Conservation (phyloP, 139 green algal genomes). For the Tetradesmus lagerheimii region DNA sequence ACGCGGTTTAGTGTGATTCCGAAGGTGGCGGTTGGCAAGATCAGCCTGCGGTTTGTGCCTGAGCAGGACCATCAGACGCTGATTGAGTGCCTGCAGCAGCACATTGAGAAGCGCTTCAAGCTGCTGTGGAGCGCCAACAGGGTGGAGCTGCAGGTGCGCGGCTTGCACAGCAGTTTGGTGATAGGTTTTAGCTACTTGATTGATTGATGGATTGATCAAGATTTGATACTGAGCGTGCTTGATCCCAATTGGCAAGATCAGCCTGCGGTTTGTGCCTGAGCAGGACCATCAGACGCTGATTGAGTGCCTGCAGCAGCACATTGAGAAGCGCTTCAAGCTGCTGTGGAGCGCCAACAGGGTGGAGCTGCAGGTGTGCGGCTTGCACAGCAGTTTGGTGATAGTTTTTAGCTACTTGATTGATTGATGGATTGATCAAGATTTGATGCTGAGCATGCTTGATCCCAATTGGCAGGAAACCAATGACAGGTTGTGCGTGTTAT, state of each 20-base stretch:
- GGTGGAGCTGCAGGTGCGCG: constrained; percentile 66
- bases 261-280: constrained; percentile 75
- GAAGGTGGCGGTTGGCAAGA: constrained; percentile 56
- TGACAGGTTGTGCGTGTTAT: no score
- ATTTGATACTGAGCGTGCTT: no score
- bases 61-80: constrained; percentile 75
- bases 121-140: constrained; percentile 87
- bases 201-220: no score
- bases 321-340: constrained; percentile 85
- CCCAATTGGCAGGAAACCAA: no score
- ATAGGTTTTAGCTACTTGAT: no score
- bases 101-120: constrained; percentile 88
- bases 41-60: constrained; percentile 74
- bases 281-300: constrained; percentile 78
- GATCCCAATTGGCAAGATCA: constrained; percentile 39
- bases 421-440: no score
- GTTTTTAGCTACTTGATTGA: no score
- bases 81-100: constrained; percentile 66
- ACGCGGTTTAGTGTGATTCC: constrained; percentile 96
- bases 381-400: no score
- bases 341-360: constrained; percentile 86
- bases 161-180: no score
- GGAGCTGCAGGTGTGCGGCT: constrained; percentile 57
- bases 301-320: constrained; percentile 68
- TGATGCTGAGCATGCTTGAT: no score